Conservation (phyloP, 352 stramenopile genomes). For the Phytophthora nicotianae region DNA sequence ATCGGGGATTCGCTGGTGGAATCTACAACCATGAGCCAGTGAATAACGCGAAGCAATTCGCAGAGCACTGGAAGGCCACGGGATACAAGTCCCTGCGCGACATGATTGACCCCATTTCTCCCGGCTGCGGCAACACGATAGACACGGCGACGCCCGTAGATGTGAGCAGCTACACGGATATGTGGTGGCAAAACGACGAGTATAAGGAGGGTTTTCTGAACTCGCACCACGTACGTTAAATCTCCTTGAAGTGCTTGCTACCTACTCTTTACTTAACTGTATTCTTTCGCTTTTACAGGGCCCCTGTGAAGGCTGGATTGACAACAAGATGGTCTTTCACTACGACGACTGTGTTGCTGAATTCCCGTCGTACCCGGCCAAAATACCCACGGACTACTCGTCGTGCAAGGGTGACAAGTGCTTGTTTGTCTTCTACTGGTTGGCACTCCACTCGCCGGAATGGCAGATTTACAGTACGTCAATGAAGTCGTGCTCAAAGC, state of each 20-base stretch:
- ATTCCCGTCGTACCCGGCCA: slow-evolving; percentile 47
- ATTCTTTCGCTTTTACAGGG: slow-evolving; percentile 18
- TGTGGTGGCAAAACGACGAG: slow-evolving; percentile 52
- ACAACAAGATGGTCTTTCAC: slow-evolving; percentile 45
- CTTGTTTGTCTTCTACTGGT: slow-evolving; percentile 58
- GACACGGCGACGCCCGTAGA: slow-evolving; percentile 30
- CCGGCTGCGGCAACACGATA: slow-evolving; percentile 39
- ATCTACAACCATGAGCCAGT: slow-evolving; percentile 40
- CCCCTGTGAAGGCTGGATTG: slow-evolving; percentile 60
- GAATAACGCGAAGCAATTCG: slow-evolving; percentile 42
- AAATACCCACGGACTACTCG: slow-evolving; percentile 55
- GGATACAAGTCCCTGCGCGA: slow-evolving; percentile 42
- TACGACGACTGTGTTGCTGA: slow-evolving; percentile 50
- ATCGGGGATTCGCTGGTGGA: slow-evolving; percentile 35
- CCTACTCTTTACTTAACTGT: not conserved
- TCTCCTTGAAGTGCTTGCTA: not conserved
- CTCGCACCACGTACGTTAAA: slow-evolving; percentile 43
- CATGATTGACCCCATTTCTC: slow-evolving; percentile 41
- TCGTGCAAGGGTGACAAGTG: slow-evolving; percentile 50
- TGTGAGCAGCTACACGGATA: slow-evolving; percentile 37
- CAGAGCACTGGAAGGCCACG: slow-evolving; percentile 31
- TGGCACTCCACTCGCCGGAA: slow-evolving; percentile 40
- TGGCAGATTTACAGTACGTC: slow-evolving; percentile 58
- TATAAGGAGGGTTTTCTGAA: slow-evolving; percentile 42
- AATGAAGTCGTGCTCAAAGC: not conserved